These are phyloP conservation scores for Podosphaera xanthii DNA, from an alignment of 2,329 filamentous ascomycete genomes.

Conservation along the genomic window DNA sequence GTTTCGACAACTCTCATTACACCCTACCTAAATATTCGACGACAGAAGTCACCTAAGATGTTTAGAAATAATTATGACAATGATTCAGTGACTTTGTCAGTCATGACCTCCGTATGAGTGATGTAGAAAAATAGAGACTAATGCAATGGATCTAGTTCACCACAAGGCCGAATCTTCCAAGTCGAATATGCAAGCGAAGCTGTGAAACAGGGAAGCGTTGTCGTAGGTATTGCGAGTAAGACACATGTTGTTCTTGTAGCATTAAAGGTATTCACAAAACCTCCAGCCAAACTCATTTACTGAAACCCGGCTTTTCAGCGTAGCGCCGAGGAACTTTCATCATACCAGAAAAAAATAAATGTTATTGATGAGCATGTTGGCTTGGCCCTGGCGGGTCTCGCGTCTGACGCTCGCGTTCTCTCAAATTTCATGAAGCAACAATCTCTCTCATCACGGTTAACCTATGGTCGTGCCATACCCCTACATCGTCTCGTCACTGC, in stretches of 20 bases:
- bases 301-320: conserved; percentile 30
- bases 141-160: conserved; percentile 41
- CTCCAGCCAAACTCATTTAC: neutral
- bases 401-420: conserved; percentile 91
- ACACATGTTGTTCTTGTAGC: conserved; percentile 90
- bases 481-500: conserved; percentile 72
- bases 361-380: conserved; percentile 87
- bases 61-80: conserved; percentile 99
- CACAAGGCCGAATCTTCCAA: conserved; percentile 97
- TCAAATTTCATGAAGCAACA: conserved; percentile 99
- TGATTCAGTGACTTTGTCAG: conserved; percentile 97
- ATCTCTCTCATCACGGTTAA: conserved; percentile 83
- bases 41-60: conserved; percentile 35
- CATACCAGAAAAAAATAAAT: conserved; percentile 99
- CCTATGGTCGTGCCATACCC: conserved; percentile 83
- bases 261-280: conserved; percentile 50
- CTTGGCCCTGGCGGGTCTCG: conserved; percentile 86
- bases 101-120: conserved; percentile 7
- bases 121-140: neutral
- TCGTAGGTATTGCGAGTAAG: conserved; percentile 93
- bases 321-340: conserved; percentile 97
- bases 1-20: neutral
- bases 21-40: neutral
- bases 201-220: conserved; percentile 96
- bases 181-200: conserved; percentile 98